Evolutionary conservation across 192 early-diverging fungal genomes (phyloP), one percentile per base, ranked within the genome.

Genomic region (Gaertneriomyces sp.): DNA sequence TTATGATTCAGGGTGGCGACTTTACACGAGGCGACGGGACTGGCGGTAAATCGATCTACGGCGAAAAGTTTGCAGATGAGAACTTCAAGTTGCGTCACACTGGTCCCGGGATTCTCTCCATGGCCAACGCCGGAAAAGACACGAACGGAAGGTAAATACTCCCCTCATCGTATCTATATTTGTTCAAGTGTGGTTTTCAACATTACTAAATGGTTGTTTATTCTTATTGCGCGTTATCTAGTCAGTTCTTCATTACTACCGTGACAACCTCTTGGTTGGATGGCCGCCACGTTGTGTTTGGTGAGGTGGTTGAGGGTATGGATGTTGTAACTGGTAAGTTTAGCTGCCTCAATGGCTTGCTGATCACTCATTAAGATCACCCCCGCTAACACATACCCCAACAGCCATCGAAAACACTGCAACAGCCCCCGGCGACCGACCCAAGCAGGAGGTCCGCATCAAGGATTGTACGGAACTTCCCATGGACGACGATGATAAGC

Each of bases 11-110:
- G 79, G 90, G 88, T 58, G 90, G 90, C 80, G 93, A 79, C 78
- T 95, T 78, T 87, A 93, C 81, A 79, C 71, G 87, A 57, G 91
- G 91, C 68, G 93, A 95, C 73, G 91, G 91, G 63, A 89, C 86
- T 60, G 81, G 74, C 9, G 79, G 80, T 61, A 87, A 88, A 80
- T 92, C 81, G 52, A 85, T 88, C 69, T 81, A 87, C 66, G 88
- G 95, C 58, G 87, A 84, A 53, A 90, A 88, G 79, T 98, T 98
- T 69, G 83, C 84, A 51, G 95, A 98, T 73, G 95, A 98, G 81
- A 95, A 92, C 82, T 98, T 98, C 82, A 89, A 88, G 62, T 81
- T 95, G 51, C 87, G 85, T 63, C 87, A 87, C 75, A 79, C 84
- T 73, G 71, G 71, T 53, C 67, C 73, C 33, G 93, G 94, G 4